phyloP scores from a whole-genome alignment of 1,284 basidiomycete genomes.

The Tylopilus sp. region DNA sequence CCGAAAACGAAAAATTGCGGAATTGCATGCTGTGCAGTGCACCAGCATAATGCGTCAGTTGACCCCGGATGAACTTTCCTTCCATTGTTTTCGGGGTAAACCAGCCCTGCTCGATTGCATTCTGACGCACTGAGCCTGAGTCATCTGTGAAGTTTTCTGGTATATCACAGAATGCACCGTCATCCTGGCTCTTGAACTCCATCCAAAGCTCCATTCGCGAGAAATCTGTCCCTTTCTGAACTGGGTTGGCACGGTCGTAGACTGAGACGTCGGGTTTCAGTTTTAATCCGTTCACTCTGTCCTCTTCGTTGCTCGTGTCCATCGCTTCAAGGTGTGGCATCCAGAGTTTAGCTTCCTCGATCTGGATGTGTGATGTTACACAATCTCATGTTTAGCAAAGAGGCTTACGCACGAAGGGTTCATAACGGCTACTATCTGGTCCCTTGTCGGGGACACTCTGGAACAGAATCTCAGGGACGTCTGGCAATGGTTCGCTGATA shows the following conservation, averaged over 20 bases:
- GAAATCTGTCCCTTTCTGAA: conserved; percentile 1
- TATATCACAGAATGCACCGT: neutral
- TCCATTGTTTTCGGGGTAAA: neutral
- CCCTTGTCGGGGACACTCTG: neutral
- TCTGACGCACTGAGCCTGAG: too few relatives aligned
- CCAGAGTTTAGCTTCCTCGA: neutral
- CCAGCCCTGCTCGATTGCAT: too few relatives aligned
- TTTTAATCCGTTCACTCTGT: neutral
- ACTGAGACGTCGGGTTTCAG: conserved; percentile 10
- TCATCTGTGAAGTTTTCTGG: too few relatives aligned
- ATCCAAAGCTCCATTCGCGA: conserved; percentile 5
- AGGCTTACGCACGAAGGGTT: conserved; percentile 5
- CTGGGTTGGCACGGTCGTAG: neutral
- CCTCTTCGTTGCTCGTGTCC: conserved; percentile 1
- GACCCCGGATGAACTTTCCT: neutral
- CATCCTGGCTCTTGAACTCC: neutral
- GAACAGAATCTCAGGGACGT: conserved; percentile 3
- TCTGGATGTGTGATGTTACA: neutral
- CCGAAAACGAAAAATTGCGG: conserved; percentile 27
- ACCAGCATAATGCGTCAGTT: conserved; percentile 9
- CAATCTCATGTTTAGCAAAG: too few relatives aligned
- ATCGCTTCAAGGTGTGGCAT: conserved; percentile 3
- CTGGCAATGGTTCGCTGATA: neutral
- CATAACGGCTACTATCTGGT: neutral
- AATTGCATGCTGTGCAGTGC: conserved; percentile 21